Percentiles rank a stretch among this genome's conserved stretches.
Evolutionary conservation across 345 rosid genomes (phyloP).

Genomic region (Eucalyptus decipiens): DNA sequence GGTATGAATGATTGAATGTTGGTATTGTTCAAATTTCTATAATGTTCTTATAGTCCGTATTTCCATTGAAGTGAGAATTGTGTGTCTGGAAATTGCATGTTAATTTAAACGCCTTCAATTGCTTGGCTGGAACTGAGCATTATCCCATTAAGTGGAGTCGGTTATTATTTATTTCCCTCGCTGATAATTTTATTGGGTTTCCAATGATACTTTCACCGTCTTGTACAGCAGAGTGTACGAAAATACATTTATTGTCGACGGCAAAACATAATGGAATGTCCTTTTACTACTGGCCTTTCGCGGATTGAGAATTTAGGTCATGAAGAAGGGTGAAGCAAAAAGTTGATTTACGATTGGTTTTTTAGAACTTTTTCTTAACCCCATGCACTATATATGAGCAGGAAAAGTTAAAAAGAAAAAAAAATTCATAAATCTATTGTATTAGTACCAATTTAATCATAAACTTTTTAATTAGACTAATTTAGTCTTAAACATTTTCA

Average conservation of each 20-base stretch:
- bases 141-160: not conserved
- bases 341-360: not conserved
- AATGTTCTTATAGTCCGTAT: not conserved
- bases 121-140: not conserved
- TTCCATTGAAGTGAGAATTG: not conserved
- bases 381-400: no score
- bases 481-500: accelerated
- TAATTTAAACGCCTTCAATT: not conserved
- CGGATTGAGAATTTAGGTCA: not conserved
- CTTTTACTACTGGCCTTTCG: not conserved
- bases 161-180: not conserved
- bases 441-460: accelerated
- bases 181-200: not conserved
- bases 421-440: no score
- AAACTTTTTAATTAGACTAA: accelerated
- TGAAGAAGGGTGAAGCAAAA: not conserved
- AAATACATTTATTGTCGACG: not conserved
- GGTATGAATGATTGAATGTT: slow-evolving; percentile 21
- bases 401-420: no score
- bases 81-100: not conserved
- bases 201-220: not conserved
- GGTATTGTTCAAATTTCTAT: not conserved
- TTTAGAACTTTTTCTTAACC: not conserved
- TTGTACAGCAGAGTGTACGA: not conserved
- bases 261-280: not conserved